Evolutionary conservation across 2,329 filamentous ascomycete species (phyloP).

Genomic region (Seiridium unicorne): DNA sequence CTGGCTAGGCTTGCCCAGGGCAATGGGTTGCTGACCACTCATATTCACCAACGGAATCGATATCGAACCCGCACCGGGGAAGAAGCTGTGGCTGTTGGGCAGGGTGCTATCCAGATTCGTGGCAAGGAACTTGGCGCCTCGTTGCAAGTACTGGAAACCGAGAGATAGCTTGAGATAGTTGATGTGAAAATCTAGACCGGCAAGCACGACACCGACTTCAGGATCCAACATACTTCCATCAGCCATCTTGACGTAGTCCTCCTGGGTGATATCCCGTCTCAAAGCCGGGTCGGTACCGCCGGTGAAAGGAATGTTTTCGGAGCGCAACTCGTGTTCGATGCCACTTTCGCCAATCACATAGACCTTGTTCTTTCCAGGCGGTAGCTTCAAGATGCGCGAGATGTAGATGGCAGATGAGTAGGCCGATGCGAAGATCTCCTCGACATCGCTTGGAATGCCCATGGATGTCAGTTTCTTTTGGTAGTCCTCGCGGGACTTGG

Average conservation of each 20-base stretch:
- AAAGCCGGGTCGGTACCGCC: slow-evolving; percentile 82
- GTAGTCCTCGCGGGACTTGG: slow-evolving; percentile 91
- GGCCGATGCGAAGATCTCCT: slow-evolving; percentile 94
- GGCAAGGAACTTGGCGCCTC: slow-evolving; percentile 82
- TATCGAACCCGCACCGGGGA: slow-evolving; percentile 86
- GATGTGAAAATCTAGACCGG: slow-evolving; percentile 88
- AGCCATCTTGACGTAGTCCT: slow-evolving; percentile 78
- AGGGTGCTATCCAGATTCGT: slow-evolving; percentile 93
- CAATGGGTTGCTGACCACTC: slow-evolving; percentile 66
- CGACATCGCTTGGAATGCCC: slow-evolving; percentile 74
- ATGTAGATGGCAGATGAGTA: slow-evolving; percentile 98
- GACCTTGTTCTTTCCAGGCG: slow-evolving; percentile 82
- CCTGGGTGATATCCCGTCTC: slow-evolving; percentile 74
- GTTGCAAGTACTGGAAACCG: slow-evolving; percentile 81
- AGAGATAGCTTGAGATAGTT: slow-evolving; percentile 91
- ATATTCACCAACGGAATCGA: slow-evolving; percentile 76
- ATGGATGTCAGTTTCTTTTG: slow-evolving; percentile 83
- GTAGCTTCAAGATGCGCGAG: slow-evolving; percentile 81
- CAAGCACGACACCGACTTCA: slow-evolving; percentile 85
- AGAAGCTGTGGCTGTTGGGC: slow-evolving; percentile 77
- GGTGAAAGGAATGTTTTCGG: slow-evolving; percentile 76
- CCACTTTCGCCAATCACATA: slow-evolving; percentile 90
- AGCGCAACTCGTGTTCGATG: slow-evolving; percentile 82
- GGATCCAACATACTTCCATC: slow-evolving; percentile 76
- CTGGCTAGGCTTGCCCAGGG: slow-evolving; percentile 91